Base-by-base conservation (phyloP, 495 filamentous ascomycete genomes). In the Cercophora sp. region DNA sequence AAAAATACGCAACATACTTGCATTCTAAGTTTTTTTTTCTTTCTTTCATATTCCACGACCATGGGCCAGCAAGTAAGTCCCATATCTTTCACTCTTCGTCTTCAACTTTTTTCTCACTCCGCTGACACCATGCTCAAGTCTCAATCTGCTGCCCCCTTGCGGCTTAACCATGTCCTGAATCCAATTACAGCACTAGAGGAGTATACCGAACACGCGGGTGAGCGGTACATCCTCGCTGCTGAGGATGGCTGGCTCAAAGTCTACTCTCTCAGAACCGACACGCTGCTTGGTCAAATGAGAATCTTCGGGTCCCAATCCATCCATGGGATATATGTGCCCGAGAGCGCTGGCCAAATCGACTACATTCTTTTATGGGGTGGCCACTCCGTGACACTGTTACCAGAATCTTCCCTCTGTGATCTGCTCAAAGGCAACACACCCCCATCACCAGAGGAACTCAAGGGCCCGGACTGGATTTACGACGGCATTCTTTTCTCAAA, bases 381-480 rank as follows among this genome's bases (percentile, higher is more conserved):
- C 4, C 62, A 68, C 19, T 73, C 59, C 20, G 64, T 68, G 13
- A 64, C 55, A 11, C 62, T 62, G 27, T 40, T 63, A 25, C 58
- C 66, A 2, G 56, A 40, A 27, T 26, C 51, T 2, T 43, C 51
- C 6, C 10, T 71, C 4, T 56, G 60, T n/a, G 31, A 24, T 43
- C 25, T 67, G 54, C 46, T 66, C 27, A 51, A 50, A 9, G 61
- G 58, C 0, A 9, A 25, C 44, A 3, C 18, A n/a, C 43, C 58
- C 15, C 8, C 44, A 0, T 10, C 15, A 1, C 39, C 52, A 13
- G 26, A 5, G 5, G 55, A 62, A 45, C 52, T 64, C 1, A 58
- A 60, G 22, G 79, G 79, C 10, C 72, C 81, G 3, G 92, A 96
- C 63, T 96, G 92, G 91, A 85, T 96, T 46, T 76, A 94, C 54